Evolutionary conservation across 306 rosid genomes (phyloP).

Genomic region (Quercus gilva): DNA sequence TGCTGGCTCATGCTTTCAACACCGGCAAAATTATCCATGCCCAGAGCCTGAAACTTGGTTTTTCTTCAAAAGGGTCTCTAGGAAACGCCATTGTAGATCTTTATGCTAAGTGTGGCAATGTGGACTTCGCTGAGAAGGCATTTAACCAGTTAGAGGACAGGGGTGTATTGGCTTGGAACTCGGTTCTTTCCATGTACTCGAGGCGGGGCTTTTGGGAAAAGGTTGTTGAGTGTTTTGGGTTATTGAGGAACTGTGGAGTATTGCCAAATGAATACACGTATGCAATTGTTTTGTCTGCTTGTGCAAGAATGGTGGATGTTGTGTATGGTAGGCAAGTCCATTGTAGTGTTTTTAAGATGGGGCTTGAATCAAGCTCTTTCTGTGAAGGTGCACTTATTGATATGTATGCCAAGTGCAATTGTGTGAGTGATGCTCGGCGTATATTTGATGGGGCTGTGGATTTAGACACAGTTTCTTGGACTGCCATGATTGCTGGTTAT

Average conservation of each 20-base stretch:
- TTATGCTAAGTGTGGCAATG: conserved; percentile 53
- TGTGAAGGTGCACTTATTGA: conserved; percentile 62
- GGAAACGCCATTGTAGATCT: conserved; percentile 53
- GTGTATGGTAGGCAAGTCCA: conserved; percentile 58
- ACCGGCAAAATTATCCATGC: conserved; percentile 42
- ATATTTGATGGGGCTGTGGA: conserved; percentile 36
- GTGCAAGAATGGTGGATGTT: conserved; percentile 46
- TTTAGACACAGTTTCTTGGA: conserved; percentile 56
- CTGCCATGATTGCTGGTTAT: conserved; percentile 67
- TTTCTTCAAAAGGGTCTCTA: conserved; percentile 41
- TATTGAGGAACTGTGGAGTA: conserved; percentile 28
- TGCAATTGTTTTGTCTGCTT: conserved; percentile 54
- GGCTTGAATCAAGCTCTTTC: conserved; percentile 39
- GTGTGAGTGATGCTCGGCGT: conserved; percentile 42
- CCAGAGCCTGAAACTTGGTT: conserved; percentile 36
- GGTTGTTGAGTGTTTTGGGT: conserved; percentile 38
- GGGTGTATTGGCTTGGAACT: conserved; percentile 63
- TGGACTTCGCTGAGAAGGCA: conserved; percentile 40
- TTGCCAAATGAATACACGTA: conserved; percentile 54
- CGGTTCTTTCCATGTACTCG: conserved; percentile 55
- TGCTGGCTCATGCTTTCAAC: conserved; percentile 32
- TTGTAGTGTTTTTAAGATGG: conserved; percentile 41
- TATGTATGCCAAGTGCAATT: conserved; percentile 60
- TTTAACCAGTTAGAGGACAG: conserved; percentile 47
- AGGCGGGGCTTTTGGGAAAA: conserved; percentile 27